phyloP scores from a whole-genome alignment of 345 rosid genomes.

The Populus pruinosa region DNA sequence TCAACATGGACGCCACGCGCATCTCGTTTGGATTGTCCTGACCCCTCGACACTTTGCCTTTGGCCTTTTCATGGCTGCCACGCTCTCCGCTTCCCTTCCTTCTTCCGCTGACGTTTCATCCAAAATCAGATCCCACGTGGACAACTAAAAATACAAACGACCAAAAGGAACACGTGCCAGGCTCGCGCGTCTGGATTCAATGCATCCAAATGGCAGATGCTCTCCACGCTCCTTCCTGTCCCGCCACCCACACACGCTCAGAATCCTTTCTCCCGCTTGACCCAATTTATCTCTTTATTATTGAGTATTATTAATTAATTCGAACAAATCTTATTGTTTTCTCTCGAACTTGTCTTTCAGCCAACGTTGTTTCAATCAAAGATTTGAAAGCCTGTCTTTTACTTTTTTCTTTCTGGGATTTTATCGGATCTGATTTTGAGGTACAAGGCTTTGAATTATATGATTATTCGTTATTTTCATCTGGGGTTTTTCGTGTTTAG shows the following conservation, averaged over 20 bases:
- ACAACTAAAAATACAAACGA: neutral
- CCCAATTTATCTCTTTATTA: neutral
- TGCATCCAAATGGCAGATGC: neutral
- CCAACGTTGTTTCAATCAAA: neutral
- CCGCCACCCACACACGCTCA: constrained; percentile 1
- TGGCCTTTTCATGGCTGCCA: neutral
- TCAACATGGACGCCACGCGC: no score
- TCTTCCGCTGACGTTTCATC: neutral
- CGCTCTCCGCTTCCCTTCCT: neutral
- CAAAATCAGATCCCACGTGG: neutral
- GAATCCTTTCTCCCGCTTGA: neutral
- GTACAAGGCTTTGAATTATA: neutral
- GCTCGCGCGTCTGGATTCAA: neutral
- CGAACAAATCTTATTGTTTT: neutral
- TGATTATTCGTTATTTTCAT: neutral
- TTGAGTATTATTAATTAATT: neutral
- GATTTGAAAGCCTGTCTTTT: neutral
- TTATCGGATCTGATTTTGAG: neutral
- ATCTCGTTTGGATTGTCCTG: no score
- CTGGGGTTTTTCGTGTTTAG: neutral
- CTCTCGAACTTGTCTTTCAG: neutral
- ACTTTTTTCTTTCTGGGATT: neutral
- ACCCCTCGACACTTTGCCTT: neutral
- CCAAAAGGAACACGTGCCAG: constrained; percentile 1
- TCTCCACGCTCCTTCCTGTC: constrained; percentile 8